phyloP scores from a whole-genome alignment of 2,329 filamentous ascomycete genomes.

The Talaromyces sp. region DNA sequence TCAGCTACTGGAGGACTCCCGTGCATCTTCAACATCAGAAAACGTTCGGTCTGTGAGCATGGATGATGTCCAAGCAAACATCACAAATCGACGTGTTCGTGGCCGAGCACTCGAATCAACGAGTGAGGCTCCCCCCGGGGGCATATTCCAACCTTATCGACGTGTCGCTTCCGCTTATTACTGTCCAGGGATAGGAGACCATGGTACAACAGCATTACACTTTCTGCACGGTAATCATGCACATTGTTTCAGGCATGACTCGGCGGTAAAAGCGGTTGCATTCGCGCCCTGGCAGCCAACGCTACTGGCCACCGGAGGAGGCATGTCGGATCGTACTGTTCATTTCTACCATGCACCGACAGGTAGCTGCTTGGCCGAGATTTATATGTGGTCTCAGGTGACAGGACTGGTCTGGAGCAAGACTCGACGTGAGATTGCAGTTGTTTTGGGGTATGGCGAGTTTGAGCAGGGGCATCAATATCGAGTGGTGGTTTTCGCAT shows the following conservation, averaged over 20 bases:
- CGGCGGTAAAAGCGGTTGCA: slow-evolving; percentile 92
- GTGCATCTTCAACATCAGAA: not conserved
- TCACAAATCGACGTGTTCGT: slow-evolving; percentile 2
- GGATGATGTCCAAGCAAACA: not conserved
- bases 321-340: slow-evolving; percentile 90
- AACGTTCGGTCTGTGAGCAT: not conserved
- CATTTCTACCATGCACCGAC: slow-evolving; percentile 90
- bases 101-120: not conserved
- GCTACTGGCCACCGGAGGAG: slow-evolving; percentile 84
- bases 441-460: slow-evolving; percentile 82
- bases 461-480: slow-evolving; percentile 80
- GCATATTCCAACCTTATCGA: not conserved
- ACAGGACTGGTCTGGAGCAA: slow-evolving; percentile 89
- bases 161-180: slow-evolving; percentile 15
- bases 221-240: slow-evolving; percentile 58
- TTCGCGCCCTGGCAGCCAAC: slow-evolving; percentile 93
- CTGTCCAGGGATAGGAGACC: slow-evolving; percentile 11
- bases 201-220: slow-evolving; percentile 23
- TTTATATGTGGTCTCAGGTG: slow-evolving; percentile 88
- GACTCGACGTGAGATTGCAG: slow-evolving; percentile 80
- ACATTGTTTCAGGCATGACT: slow-evolving; percentile 73
- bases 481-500: slow-evolving; percentile 87
- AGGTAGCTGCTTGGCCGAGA: slow-evolving; percentile 80
- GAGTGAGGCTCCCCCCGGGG: not conserved
- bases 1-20: not conserved